Conservation (phyloP, 345 rosid species). For the Syzygium aromaticum region DNA sequence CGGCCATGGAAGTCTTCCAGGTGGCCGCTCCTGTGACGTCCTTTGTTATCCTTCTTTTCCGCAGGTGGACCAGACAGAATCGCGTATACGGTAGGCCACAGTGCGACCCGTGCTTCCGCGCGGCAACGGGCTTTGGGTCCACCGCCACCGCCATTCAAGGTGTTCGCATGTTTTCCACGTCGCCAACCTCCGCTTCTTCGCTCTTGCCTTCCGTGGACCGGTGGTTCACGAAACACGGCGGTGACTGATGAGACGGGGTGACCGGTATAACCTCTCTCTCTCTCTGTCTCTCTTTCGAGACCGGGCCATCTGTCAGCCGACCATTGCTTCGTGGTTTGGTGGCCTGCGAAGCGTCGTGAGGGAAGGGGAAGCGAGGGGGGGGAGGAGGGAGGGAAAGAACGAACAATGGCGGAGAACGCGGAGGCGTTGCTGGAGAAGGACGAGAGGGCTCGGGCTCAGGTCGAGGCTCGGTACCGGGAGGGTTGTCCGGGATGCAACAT, state of each 20-base stretch:
- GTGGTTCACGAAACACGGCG: background rate
- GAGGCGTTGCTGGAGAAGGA: constrained; percentile 2
- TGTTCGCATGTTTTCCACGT: background rate
- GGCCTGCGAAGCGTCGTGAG: background rate
- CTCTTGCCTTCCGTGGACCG: background rate
- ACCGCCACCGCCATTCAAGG: background rate
- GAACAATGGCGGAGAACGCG: background rate
- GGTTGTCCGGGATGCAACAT: constrained; percentile 45
- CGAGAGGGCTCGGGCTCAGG: constrained; percentile 7
- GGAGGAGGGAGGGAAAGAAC: background rate
- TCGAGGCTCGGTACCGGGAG: constrained; percentile 1
- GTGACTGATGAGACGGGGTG: background rate
- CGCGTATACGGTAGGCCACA: background rate
- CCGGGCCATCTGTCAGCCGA: background rate
- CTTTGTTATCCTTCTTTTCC: background rate
- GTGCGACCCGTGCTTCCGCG: background rate
- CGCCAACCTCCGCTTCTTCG: background rate
- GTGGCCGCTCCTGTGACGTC: background rate
- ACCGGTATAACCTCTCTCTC: background rate
- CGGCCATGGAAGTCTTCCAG: background rate
- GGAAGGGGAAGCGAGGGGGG: background rate
- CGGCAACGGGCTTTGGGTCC: background rate
- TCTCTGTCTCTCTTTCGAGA: background rate
- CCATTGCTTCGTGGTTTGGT: background rate
- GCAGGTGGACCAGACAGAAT: background rate